phyloP scores from a whole-genome alignment of 768 basidiomycete species.

The Auriscalpium vulgare region DNA sequence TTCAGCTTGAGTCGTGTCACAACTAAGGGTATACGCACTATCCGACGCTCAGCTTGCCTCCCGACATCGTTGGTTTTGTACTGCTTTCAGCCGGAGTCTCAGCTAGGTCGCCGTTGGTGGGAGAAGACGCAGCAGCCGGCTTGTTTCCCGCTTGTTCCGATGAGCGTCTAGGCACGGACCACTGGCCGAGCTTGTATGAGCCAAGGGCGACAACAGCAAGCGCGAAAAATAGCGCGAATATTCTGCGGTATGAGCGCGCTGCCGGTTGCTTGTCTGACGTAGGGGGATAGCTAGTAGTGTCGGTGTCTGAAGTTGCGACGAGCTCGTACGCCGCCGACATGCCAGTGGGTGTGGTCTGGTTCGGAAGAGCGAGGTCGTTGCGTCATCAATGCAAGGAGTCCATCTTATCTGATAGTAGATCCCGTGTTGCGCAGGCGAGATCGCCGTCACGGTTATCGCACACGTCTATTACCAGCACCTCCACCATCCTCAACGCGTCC shows the following conservation, averaged over 20 bases:
- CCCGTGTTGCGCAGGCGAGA: not conserved
- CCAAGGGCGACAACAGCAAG: conserved; percentile 5
- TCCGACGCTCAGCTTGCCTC: conserved; percentile 65
- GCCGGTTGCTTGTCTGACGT: not conserved
- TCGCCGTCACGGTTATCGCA: not conserved
- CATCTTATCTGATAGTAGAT: not conserved
- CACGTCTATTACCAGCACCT: not conserved
- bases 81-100: conserved; percentile 11
- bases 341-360: not conserved
- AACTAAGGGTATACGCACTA: conserved; percentile 46
- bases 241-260: not conserved
- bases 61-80: conserved; percentile 25
- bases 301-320: conserved; percentile 4
- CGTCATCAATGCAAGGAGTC: not conserved
- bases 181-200: conserved; percentile 11
- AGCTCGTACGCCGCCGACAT: conserved; percentile 4
- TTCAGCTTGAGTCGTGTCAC: conserved; percentile 4
- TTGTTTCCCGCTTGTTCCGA: not conserved
- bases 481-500: not conserved
- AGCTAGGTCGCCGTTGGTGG: not conserved
- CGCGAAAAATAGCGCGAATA: conserved; percentile 1
- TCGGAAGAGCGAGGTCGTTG: not conserved
- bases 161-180: conserved; percentile 4
- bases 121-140: not conserved
- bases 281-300: not conserved